A percentile compares a stretch with the other conserved stretches of the same genome.
Evolutionary conservation across 192 early-diverging fungal genomes (phyloP).

Genomic region (Obelidium mucronatum): DNA sequence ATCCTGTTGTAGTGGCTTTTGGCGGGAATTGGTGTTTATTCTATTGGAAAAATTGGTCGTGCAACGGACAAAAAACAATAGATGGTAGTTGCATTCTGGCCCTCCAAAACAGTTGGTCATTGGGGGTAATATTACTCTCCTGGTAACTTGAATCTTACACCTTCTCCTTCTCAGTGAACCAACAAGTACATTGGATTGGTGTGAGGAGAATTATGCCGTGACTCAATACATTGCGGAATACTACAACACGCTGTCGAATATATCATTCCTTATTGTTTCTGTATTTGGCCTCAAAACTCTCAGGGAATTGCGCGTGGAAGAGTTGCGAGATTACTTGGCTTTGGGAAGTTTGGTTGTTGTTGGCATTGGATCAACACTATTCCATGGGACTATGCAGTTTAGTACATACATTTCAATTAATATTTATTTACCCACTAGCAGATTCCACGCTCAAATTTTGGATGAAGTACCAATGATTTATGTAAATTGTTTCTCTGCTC

Average conservation of each 20-base stretch:
- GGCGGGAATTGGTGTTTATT: too few species aligned
- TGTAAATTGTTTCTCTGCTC: conserved; percentile 26
- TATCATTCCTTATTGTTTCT: conserved; percentile 68
- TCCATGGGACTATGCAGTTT: conserved; percentile 77
- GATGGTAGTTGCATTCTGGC: too few species aligned
- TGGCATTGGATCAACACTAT: conserved; percentile 74
- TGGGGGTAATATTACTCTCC: too few species aligned
- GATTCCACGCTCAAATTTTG: conserved; percentile 26
- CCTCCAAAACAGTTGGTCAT: too few species aligned
- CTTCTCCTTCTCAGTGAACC: too few species aligned
- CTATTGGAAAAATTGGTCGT: too few species aligned
- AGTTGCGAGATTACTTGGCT: conserved; percentile 62
- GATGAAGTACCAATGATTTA: conserved; percentile 81
- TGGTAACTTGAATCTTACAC: too few species aligned
- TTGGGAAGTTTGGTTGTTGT: conserved; percentile 69
- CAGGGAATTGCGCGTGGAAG: conserved; percentile 46
- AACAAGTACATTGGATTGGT: conserved; percentile 2
- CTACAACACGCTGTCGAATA: conserved; percentile 79
- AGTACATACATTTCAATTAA: conserved; percentile 49
- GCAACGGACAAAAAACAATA: too few species aligned
- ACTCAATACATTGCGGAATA: conserved; percentile 79
- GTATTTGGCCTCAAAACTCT: conserved; percentile 66
- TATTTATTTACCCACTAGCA: neutral
- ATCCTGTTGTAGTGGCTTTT: too few species aligned
- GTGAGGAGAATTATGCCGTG: conserved; percentile 71